Evolutionary conservation across 2,329 filamentous ascomycete genomes (phyloP), one percentile per base, ranked within the genome.

Genomic region (Fusarium neocosmosporiellum): DNA sequence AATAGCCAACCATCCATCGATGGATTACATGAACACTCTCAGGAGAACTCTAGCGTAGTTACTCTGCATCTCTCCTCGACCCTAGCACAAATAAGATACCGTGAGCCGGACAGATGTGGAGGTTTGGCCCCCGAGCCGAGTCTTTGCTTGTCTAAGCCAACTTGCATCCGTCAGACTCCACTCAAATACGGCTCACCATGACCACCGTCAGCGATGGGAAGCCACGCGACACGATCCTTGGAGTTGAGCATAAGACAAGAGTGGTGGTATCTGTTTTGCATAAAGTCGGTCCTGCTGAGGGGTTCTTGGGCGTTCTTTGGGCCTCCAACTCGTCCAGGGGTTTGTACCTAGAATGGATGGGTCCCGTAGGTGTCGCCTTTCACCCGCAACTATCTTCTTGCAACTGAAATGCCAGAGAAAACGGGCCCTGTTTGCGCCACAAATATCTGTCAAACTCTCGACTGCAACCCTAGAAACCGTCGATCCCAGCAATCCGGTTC

Each of bases 161-260:
- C 34, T 48, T 37, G 22, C 27, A 31, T 50, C n/a, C 39, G 34
- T 63, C 61, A 34, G 29, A 39, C 61, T 58, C 61, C 61, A 63
- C 61, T 46, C 31, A 18, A 46, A 63, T 48, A 63, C 37, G 50
- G 34, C 29, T 58, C 37, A 46, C 61, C 48, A 63, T 37, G 27
- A 63, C 31, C 50, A 58, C 61, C 48, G 50, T 58, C 50, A 58
- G 37, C 37, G 27, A 55, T 18, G n/a, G 8, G 41, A 55, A 63
- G 59, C 46, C 59, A 63, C 59, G 59, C 46, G 37, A 43, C 37
- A 29, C 2, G 53, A 33, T 34, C 22, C 24, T 22, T 34, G 43
- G 31, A 34, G 37, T 43, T 33, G 54, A 29, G 54, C 22, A 37
- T 37, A 58, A 39, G 54, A 36, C 27, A 9, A 13, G 20, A 50